Evolutionary conservation across 257 asterid genomes (phyloP).

Genomic region (Cinchona pubescens): DNA sequence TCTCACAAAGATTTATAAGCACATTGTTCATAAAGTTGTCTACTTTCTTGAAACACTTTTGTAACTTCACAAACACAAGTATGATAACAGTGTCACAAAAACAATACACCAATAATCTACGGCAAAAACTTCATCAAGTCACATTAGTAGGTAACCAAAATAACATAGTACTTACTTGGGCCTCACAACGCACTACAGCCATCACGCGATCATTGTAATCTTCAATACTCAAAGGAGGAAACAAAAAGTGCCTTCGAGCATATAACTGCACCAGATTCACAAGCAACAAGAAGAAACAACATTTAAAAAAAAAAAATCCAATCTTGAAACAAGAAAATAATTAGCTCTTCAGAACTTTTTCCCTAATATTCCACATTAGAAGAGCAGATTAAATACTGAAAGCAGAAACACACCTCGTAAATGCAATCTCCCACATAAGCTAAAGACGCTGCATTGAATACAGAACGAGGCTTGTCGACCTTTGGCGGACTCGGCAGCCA

Average conservation of each 20-base stretch:
- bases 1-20: background rate
- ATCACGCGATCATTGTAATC: conserved; percentile 82
- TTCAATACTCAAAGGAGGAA: conserved; percentile 80
- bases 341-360: background rate
- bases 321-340: conserved; percentile 4
- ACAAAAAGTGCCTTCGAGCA: conserved; percentile 89
- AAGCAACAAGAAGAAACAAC: conserved; percentile 10
- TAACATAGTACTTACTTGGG: conserved; percentile 62
- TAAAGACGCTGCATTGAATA: conserved; percentile 75
- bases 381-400: background rate
- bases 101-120: no score
- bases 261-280: conserved; percentile 59
- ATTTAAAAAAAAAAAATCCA: conserved; percentile 11
- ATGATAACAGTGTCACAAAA: no score
- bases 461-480: conserved; percentile 85
- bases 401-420: conserved; percentile 51
- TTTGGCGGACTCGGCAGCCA: conserved; percentile 81
- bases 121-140: background rate
- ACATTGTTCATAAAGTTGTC: background rate
- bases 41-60: background rate
- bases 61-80: background rate
- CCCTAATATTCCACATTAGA: background rate
- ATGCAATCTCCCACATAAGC: conserved; percentile 94
- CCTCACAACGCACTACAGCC: conserved; percentile 96
- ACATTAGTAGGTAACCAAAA: background rate